phyloP scores from a whole-genome alignment of 345 rosid genomes.

The Lagerstroemia speciosa region DNA sequence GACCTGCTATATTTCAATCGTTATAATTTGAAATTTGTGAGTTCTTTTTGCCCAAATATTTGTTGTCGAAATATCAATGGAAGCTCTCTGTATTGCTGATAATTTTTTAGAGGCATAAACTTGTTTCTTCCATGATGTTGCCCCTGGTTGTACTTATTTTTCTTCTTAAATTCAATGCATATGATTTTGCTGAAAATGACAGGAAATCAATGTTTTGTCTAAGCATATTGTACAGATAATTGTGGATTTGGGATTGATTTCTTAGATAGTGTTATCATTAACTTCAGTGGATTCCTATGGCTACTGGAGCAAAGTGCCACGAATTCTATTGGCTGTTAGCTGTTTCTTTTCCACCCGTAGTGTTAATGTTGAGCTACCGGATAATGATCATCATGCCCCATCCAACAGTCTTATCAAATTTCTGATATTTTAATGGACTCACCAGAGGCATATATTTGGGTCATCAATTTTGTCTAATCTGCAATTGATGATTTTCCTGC shows the following conservation, averaged over 20 bases:
- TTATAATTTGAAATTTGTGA: neutral
- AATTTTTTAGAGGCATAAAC: neutral
- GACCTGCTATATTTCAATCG: neutral
- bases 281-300: neutral
- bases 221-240: neutral
- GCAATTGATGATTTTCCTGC: slow-evolving; percentile 8
- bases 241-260: neutral
- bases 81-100: neutral
- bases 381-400: too few relatives aligned
- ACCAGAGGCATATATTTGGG: too few relatives aligned
- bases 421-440: too few relatives aligned
- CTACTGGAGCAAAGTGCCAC: neutral
- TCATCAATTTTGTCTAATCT: too few relatives aligned
- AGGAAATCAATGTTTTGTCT: neutral
- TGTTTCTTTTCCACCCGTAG: neutral
- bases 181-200: neutral
- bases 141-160: neutral
- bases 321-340: neutral
- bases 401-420: too few relatives aligned
- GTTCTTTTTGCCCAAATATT: neutral
- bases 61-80: neutral
- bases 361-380: neutral
- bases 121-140: neutral
- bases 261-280: neutral
- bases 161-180: neutral